These are phyloP conservation scores for Dothideomycetes sp. DNA, from an alignment of 2,329 filamentous ascomycete genomes.

Conservation along the genomic window DNA sequence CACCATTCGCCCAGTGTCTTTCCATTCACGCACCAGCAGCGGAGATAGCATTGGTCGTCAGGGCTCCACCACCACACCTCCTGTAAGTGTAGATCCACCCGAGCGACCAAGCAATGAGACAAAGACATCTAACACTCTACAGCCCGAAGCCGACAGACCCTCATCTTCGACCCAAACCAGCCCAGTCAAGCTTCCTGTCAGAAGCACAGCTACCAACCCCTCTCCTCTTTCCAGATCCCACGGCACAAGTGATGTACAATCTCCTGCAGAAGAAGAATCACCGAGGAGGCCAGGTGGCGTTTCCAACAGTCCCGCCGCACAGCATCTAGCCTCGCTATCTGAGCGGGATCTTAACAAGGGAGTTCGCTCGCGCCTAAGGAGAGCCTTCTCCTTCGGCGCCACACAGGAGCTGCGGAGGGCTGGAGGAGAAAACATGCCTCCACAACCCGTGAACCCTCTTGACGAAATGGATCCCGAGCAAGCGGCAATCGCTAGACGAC, in stretches of 20 bases:
- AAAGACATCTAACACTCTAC: conserved; percentile 1
- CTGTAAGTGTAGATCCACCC: neutral
- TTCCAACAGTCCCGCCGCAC: conserved; percentile 60
- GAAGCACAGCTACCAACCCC: conserved; percentile 32
- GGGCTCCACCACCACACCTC: conserved; percentile 16
- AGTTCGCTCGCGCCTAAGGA: conserved; percentile 76
- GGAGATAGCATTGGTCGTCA: conserved; percentile 21
- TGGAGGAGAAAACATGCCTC: conserved; percentile 43
- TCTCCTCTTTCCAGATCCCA: conserved; percentile 37
- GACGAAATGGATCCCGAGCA: conserved; percentile 65
- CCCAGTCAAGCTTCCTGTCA: conserved; percentile 23
- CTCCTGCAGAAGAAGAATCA: conserved; percentile 9
- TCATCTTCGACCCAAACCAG: conserved; percentile 14
- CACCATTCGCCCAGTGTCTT: conserved; percentile 26
- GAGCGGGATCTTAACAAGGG: conserved; percentile 70
- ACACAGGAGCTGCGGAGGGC: conserved; percentile 79
- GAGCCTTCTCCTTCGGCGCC: conserved; percentile 95
- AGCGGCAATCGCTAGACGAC: conserved; percentile 79
- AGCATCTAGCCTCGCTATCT: conserved; percentile 78
- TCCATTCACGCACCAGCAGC: conserved; percentile 27
- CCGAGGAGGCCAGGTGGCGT: conserved; percentile 17
- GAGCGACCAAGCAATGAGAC: no score
- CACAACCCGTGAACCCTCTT: conserved; percentile 19
- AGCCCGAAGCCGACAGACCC: conserved; percentile 16
- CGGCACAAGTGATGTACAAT: conserved; percentile 10